Conservation (phyloP, 2,329 filamentous ascomycete genomes). For the Cadophora sp. region DNA sequence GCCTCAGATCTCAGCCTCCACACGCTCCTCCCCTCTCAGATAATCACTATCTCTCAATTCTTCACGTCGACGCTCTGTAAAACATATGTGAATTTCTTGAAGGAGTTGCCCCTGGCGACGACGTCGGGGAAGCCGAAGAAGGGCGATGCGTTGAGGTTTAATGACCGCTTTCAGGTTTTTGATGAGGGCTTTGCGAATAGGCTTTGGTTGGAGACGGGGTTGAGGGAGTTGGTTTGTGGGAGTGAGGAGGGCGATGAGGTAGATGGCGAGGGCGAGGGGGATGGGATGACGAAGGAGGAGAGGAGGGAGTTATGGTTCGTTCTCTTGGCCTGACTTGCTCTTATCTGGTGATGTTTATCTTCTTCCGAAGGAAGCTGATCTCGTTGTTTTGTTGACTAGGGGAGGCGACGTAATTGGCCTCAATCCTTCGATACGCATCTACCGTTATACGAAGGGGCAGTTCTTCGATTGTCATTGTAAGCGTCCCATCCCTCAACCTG, state of each 20-base stretch:
- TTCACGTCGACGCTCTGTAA: conserved; percentile 68
- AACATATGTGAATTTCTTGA: conserved; percentile 67
- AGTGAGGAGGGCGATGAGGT: conserved; percentile 26
- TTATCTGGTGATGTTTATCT: conserved; percentile 9
- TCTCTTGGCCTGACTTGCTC: not conserved
- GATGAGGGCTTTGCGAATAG: conserved; percentile 76
- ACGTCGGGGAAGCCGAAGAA: conserved; percentile 71
- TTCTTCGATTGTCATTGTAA: conserved; percentile 93
- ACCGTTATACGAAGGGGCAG: conserved; percentile 84
- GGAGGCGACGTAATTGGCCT: conserved; percentile 83
- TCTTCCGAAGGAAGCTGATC: conserved; percentile 39
- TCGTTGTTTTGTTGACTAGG: conserved; percentile 58
- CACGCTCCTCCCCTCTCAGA: conserved; percentile 62
- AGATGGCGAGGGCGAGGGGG: conserved; percentile 37
- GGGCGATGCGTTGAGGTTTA: conserved; percentile 77
- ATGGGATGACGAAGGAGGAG: conserved; percentile 36
- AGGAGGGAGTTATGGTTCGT: conserved; percentile 43
- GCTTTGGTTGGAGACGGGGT: conserved; percentile 78
- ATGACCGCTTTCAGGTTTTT: conserved; percentile 86
- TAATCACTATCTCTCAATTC: conserved; percentile 67
- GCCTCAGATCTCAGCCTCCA: conserved; percentile 60
- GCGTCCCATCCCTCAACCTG: conserved; percentile 47
- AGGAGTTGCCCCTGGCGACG: conserved; percentile 63
- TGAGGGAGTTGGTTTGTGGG: conserved; percentile 60
- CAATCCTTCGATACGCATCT: conserved; percentile 88